These are phyloP conservation scores for Ophiobolus disseminans DNA, from an alignment of 2,329 filamentous ascomycete species.

Conservation along the genomic window DNA sequence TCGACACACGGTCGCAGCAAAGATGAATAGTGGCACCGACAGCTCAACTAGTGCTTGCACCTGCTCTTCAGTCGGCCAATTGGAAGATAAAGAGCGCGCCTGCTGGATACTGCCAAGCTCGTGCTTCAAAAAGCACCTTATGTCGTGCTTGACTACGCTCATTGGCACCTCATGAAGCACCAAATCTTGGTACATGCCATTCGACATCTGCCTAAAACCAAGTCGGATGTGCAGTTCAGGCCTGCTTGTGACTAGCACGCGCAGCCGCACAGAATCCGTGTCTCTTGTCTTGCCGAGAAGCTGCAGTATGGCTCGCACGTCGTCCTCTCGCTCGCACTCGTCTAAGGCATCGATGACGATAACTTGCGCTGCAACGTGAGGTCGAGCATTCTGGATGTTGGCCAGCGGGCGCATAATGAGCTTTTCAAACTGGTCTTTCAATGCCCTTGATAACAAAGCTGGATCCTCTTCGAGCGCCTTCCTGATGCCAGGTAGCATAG, in stretches of 20 bases:
- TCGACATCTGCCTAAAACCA: conserved; percentile 23
- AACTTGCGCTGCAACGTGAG: background rate
- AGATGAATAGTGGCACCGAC: conserved; percentile 41
- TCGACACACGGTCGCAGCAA: conserved; percentile 23
- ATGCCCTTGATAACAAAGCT: too few relatives aligned
- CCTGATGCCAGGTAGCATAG: too few relatives aligned
- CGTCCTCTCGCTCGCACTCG: conserved; percentile 33
- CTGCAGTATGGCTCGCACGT: conserved; percentile 17
- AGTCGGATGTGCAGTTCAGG: conserved; percentile 26
- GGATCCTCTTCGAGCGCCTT: too few relatives aligned
- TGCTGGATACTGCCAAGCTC: background rate
- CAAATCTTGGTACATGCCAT: conserved; percentile 14
- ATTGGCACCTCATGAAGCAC: conserved; percentile 28
- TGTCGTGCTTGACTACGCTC: background rate
- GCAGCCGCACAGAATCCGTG: conserved; percentile 10
- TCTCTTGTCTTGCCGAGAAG: conserved; percentile 15
- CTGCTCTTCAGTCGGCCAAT: background rate
- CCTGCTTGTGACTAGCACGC: conserved; percentile 25
- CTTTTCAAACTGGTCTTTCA: too few relatives aligned
- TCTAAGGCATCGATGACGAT: conserved; percentile 39
- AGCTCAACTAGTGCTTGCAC: conserved; percentile 26
- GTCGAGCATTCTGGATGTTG: background rate
- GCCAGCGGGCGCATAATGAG: too few relatives aligned
- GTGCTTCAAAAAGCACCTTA: background rate
- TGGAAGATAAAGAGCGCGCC: background rate